phyloP scores from a whole-genome alignment of 2,329 filamentous ascomycete genomes.

The Cladophialophora exuberans region DNA sequence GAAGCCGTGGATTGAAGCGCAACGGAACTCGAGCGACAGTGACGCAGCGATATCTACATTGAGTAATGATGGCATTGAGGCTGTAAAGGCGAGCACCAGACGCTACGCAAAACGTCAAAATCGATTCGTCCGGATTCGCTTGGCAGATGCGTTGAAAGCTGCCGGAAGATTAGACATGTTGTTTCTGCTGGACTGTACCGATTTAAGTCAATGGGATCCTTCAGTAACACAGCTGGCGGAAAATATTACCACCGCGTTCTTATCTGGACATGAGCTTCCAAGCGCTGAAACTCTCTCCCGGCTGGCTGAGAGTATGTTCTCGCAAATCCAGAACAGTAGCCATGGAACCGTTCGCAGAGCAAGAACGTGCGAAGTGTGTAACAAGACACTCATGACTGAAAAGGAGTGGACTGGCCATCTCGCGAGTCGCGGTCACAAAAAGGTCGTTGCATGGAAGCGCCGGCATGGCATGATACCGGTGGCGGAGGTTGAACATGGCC shows the following conservation, averaged over 20 bases:
- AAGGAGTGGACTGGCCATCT: constrained; percentile 63
- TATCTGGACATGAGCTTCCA: constrained; percentile 61
- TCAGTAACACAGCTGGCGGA: constrained; percentile 69
- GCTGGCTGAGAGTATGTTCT: constrained; percentile 60
- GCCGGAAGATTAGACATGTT: constrained; percentile 60
- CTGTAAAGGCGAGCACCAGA: constrained; percentile 79
- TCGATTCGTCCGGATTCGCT: constrained; percentile 83
- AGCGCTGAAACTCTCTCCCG: constrained; percentile 60
- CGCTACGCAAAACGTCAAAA: constrained; percentile 86
- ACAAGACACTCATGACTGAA: constrained; percentile 57
- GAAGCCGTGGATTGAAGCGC: constrained; percentile 65
- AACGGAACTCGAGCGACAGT: constrained; percentile 23
- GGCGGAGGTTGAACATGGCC: not conserved
- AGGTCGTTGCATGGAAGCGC: constrained; percentile 38
- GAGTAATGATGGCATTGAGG: constrained; percentile 61
- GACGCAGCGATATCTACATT: not conserved
- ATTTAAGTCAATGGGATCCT: constrained; percentile 63
- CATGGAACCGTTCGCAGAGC: constrained; percentile 51
- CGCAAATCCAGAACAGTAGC: constrained; percentile 56
- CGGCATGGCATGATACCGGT: constrained; percentile 9
- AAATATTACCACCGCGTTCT: constrained; percentile 64
- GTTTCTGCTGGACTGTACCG: constrained; percentile 80
- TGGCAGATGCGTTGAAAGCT: constrained; percentile 69
- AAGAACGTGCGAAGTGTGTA: constrained; percentile 72
- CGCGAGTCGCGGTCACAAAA: constrained; percentile 61